Conservation (phyloP, 345 rosid genomes). For the Moringa oleifera region DNA sequence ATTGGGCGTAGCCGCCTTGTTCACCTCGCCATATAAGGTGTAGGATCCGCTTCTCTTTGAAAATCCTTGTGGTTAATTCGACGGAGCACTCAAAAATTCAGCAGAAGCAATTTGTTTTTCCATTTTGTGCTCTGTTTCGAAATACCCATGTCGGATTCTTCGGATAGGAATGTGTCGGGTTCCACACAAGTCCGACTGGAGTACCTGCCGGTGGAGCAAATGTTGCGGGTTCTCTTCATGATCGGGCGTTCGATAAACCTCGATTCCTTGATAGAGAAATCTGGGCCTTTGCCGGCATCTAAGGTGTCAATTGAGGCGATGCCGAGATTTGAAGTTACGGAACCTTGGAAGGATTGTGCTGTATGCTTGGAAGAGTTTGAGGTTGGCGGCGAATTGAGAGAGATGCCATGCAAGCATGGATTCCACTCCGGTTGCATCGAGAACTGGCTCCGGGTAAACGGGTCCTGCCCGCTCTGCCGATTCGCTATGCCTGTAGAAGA, state of each 20-base stretch:
- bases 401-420: slow-evolving; percentile 34
- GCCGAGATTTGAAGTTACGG: slow-evolving; percentile 25
- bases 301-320: slow-evolving; percentile 19
- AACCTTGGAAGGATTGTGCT: slow-evolving; percentile 6
- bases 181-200: background rate
- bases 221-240: background rate
- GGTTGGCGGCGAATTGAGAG: slow-evolving; percentile 29
- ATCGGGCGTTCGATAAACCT: background rate
- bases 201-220: background rate
- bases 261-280: slow-evolving; percentile 6
- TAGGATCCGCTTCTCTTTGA: too few species aligned
- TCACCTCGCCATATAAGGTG: too few species aligned
- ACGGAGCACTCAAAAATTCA: too few species aligned
- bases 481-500: slow-evolving; percentile 25
- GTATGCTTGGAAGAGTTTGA: slow-evolving; percentile 28
- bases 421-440: slow-evolving; percentile 30
- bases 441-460: slow-evolving; percentile 27
- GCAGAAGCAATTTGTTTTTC: too few species aligned
- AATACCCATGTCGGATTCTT: too few species aligned
- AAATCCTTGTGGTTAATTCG: too few species aligned
- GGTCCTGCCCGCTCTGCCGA: slow-evolving; percentile 32
- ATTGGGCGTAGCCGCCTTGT: too few species aligned
- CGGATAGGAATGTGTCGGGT: background rate
- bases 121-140: too few species aligned
- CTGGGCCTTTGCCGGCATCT: slow-evolving; percentile 23